Evolutionary conservation across 352 stramenopile genomes (phyloP).

Genomic region (Thalassiosira hispida): DNA sequence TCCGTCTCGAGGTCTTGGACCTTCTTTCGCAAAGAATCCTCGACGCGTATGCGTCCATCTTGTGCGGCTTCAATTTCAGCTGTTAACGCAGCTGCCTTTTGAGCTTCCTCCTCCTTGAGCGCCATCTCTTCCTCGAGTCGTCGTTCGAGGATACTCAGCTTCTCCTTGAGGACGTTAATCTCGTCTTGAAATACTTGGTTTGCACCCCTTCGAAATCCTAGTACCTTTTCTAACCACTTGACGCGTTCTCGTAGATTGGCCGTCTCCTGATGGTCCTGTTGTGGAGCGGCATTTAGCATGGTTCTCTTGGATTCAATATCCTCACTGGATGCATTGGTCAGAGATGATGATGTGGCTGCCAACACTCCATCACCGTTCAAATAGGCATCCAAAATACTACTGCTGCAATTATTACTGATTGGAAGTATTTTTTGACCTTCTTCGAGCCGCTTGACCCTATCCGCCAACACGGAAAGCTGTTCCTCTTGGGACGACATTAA

Average conservation of each 20-base stretch:
- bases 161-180: conserved; percentile 12
- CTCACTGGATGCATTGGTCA: neutral
- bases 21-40: conserved; percentile 13
- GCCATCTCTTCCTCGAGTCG: conserved; percentile 35
- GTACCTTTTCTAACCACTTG: conserved; percentile 28
- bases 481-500: conserved; percentile 1
- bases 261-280: neutral
- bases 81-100: conserved; percentile 20
- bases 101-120: conserved; percentile 28
- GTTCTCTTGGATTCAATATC: neutral
- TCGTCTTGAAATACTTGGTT: conserved; percentile 16
- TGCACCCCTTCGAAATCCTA: conserved; percentile 10
- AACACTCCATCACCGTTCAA: neutral
- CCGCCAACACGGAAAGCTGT: conserved; percentile 9
- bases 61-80: conserved; percentile 11
- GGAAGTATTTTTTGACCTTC: neutral
- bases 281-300: no score
- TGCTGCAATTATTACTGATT: neutral
- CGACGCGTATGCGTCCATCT: conserved; percentile 10
- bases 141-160: conserved; percentile 14
- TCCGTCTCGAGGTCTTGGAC: conserved; percentile 14
- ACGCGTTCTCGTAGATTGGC: conserved; percentile 20
- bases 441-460: conserved; percentile 26
- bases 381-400: neutral
- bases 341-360: neutral